These are phyloP conservation scores for Hypoxylon sp. DNA, from an alignment of 2,329 filamentous ascomycete genomes.

Conservation along the genomic window DNA sequence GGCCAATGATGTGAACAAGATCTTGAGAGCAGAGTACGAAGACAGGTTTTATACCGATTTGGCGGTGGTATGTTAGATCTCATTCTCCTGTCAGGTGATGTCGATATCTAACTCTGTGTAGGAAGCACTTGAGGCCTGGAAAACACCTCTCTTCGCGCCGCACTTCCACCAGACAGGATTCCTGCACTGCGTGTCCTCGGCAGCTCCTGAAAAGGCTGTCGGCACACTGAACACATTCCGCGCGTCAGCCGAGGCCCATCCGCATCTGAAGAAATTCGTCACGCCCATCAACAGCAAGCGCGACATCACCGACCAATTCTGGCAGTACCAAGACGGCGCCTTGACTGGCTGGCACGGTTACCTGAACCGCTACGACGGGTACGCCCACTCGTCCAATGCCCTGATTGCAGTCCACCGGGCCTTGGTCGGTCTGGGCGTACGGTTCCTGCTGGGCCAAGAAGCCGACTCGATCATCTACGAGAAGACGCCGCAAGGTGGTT, in stretches of 20 bases:
- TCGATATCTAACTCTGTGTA: no score
- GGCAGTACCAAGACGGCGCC: conserved; percentile 4
- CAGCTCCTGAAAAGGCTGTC: conserved; percentile 9
- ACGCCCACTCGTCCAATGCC: conserved; percentile 14
- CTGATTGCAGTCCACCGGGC: conserved; percentile 4
- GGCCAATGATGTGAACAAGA: conserved; percentile 19
- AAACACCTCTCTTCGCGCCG: conserved; percentile 46
- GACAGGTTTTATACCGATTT: conserved; percentile 16
- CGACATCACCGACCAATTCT: conserved; percentile 2
- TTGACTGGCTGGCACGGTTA: conserved; percentile 12
- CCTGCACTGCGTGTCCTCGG: conserved; percentile 5
- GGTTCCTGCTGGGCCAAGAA: conserved; percentile 13
- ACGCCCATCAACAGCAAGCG: not conserved
- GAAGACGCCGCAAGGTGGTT: not conserved
- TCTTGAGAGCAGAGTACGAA: conserved; percentile 17
- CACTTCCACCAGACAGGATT: conserved; percentile 18
- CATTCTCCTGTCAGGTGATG: no score
- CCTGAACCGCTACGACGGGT: conserved; percentile 9
- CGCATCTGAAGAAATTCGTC: not conserved
- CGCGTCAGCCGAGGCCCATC: conserved; percentile 5
- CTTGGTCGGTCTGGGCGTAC: conserved; percentile 7
- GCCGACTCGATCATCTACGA: conserved; percentile 4
- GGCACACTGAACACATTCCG: conserved; percentile 4
- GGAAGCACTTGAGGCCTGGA: conserved; percentile 63
- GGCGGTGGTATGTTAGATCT: conserved; percentile 11